Percentiles rank a stretch among this genome's conserved stretches.
Evolutionary conservation across 2,329 filamentous ascomycete species (phyloP).

Genomic region (Cercospora brassicicola): DNA sequence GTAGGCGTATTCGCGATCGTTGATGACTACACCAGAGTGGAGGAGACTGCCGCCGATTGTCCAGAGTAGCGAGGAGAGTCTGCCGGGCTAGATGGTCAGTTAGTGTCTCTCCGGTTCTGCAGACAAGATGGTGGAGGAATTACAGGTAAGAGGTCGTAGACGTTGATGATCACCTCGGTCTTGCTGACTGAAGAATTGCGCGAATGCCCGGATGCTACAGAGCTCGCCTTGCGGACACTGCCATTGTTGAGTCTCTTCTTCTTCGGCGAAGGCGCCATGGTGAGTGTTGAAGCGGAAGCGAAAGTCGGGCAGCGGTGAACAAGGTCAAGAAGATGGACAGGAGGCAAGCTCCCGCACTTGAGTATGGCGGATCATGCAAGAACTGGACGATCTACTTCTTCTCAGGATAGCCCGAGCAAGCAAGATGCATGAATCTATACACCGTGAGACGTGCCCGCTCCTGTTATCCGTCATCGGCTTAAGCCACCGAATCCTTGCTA

Average conservation of each 20-base stretch:
- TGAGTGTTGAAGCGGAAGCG: neutral
- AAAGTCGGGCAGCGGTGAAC: neutral
- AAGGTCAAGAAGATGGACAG: neutral
- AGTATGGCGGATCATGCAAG: slow-evolving; percentile 2
- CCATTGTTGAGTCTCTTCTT: neutral
- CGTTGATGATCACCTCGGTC: slow-evolving; percentile 41
- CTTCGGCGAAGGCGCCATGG: slow-evolving; percentile 1
- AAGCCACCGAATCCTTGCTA: neutral
- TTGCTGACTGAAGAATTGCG: slow-evolving; percentile 29
- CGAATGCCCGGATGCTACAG: slow-evolving; percentile 1
- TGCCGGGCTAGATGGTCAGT: slow-evolving; percentile 59
- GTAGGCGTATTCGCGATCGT: slow-evolving; percentile 78
- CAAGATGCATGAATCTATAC: neutral
- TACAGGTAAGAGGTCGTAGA: slow-evolving; percentile 43
- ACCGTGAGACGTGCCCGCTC: slow-evolving; percentile 1
- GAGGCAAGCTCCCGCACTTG: slow-evolving; percentile 3
- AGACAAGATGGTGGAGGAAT: neutral
- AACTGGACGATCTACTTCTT: neutral
- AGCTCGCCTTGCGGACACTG: neutral
- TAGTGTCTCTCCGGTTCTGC: slow-evolving; percentile 8
- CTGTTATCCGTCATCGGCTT: neutral
- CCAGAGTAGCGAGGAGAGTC: slow-evolving; percentile 75
- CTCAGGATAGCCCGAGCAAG: neutral
- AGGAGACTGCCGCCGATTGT: slow-evolving; percentile 73
- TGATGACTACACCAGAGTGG: slow-evolving; percentile 80